Conservation (phyloP, 139 green algal species). For the Zygnema cylindricum region DNA sequence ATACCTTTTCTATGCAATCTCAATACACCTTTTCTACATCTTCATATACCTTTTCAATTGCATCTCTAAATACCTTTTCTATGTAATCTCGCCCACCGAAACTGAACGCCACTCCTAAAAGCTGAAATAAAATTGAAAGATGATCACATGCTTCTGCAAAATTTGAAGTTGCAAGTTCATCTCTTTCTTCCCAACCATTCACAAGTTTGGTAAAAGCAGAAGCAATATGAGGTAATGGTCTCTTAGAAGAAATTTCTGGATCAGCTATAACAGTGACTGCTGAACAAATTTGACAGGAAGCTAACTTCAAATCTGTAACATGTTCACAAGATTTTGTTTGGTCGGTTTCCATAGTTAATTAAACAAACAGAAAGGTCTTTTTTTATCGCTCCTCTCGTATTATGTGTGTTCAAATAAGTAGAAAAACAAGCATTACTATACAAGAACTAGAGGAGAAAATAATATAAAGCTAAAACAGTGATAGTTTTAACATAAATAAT, state of each 20-base stretch:
- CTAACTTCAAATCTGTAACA: neutral
- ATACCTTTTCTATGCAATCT: too few relatives aligned
- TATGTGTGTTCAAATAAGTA: too few relatives aligned
- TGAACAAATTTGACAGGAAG: neutral
- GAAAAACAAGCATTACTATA: too few relatives aligned
- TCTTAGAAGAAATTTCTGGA: neutral
- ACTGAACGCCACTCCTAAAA: conserved; percentile 42
- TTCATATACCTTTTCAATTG: too few relatives aligned
- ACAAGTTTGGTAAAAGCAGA: neutral
- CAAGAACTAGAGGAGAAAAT: too few relatives aligned
- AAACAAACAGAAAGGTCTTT: too few relatives aligned
- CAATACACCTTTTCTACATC: too few relatives aligned
- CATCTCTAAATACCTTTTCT: conserved; percentile 55
- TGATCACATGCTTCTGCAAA: conserved; percentile 49
- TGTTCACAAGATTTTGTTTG: too few relatives aligned
- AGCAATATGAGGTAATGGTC: neutral
- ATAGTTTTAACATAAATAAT: too few relatives aligned
- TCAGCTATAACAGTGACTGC: neutral
- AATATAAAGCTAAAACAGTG: too few relatives aligned
- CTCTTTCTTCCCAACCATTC: neutral
- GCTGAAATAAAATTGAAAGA: conserved; percentile 38
- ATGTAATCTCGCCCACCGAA: conserved; percentile 54
- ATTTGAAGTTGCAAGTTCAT: neutral
- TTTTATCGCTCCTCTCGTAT: too few relatives aligned
- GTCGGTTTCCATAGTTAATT: too few relatives aligned